Conservation (phyloP, 2,329 filamentous ascomycete species). For the Neonectria sp. region DNA sequence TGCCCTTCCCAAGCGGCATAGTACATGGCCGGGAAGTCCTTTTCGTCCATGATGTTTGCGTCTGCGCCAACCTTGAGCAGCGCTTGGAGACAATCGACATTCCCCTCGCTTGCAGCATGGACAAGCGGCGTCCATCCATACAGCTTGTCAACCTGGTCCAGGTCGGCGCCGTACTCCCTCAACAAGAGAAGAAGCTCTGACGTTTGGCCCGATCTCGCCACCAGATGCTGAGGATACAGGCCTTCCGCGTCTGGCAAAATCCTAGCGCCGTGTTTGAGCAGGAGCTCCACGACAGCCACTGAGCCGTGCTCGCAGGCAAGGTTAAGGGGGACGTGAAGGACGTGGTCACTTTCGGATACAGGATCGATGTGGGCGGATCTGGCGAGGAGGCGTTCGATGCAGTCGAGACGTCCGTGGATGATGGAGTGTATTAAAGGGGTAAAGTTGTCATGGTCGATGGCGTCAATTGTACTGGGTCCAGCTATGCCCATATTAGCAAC, state of each 20-base stretch:
- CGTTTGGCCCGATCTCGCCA: constrained; percentile 88
- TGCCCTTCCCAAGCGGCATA: constrained; percentile 99
- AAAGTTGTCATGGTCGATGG: constrained; percentile 97
- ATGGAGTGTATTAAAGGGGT: constrained; percentile 96
- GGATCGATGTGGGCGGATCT: constrained; percentile 90
- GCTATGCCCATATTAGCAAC: constrained; percentile 57
- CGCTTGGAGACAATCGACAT: constrained; percentile 87
- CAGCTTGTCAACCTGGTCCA: constrained; percentile 94
- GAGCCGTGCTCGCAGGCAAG: constrained; percentile 96
- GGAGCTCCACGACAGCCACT: constrained; percentile 84
- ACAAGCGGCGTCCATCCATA: constrained; percentile 98
- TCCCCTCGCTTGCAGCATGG: constrained; percentile 96
- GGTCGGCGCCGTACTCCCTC: constrained; percentile 87
- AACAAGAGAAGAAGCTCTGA: constrained; percentile 85
- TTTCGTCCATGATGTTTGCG: constrained; percentile 88
- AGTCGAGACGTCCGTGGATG: constrained; percentile 86
- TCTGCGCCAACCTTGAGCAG: constrained; percentile 86
- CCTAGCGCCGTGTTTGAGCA: constrained; percentile 84
- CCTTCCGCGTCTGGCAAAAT: constrained; percentile 97
- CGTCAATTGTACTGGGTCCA: constrained; percentile 83
- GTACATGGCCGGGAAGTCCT: constrained; percentile 94
- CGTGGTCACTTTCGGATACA: constrained; percentile 88
- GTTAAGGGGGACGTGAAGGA: constrained; percentile 93
- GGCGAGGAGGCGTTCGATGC: constrained; percentile 83
- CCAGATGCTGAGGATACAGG: constrained; percentile 95